Evolutionary conservation across 1,284 basidiomycete genomes (phyloP), one percentile per base, ranked within the genome.

Genomic region (Cryptococcus sp.): DNA sequence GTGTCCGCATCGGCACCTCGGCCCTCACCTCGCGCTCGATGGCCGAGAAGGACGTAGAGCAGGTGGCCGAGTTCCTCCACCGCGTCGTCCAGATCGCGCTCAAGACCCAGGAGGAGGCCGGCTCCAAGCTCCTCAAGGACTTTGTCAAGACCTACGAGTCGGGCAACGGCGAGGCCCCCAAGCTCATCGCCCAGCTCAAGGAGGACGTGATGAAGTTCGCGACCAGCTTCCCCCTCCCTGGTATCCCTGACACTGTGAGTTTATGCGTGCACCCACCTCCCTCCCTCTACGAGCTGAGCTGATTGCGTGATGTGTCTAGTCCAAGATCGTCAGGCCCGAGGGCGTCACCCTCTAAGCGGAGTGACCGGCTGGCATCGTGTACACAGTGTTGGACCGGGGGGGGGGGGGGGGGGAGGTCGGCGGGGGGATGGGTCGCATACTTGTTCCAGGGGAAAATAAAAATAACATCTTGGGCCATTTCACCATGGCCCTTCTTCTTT

Each of bases 21-120:
- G 94, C 96, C 15, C 80, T 99, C 42, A 98, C 96, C 9, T 96
- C 92, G 53, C 90, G 95, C 69, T 84, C 94, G 78, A 94, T 98
- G 93, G 80, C 78, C 50, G 91, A 96, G 79, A 82, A 81, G 53
- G 92, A 96, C 78, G 85, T 93, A 78, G 86, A 73, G 78, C 75
- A 85, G 63, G 92, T 98, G 55, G 95, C 88, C 56, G 84, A 85
- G 61, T 95, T 98, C 85, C 82, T 97, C 59, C 90, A 95, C 82
- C 90, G 92, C 52, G 84, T 88, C 21, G 88, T 97, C 46, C 90
- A 96, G 80, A 85, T 94, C 69, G 85, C 91, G 51, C 83, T 93
- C 48, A 73, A 83, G 45, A 82, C 94, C 53, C 96, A 98, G 80
- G 90, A 94, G 79, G 92, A 95, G 80, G 90, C 94, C 38, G 94